Percentiles rank a stretch among this genome's conserved stretches.
Conservation (phyloP, 148 eudicot species). For the Dysphania ambrosioides region DNA sequence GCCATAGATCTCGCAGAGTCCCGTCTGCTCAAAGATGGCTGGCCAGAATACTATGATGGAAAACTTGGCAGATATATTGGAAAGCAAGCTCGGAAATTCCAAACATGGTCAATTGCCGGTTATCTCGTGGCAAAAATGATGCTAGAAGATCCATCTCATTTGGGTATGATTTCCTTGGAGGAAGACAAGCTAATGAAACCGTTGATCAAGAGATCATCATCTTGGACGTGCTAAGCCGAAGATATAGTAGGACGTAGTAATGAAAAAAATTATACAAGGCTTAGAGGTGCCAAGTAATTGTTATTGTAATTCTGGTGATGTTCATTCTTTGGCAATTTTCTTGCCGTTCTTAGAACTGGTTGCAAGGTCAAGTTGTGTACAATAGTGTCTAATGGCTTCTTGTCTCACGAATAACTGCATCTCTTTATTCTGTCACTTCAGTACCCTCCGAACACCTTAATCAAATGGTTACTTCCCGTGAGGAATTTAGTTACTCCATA, state of each 20-base stretch:
- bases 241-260: conserved; percentile 17
- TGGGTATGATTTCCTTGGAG: conserved; percentile 91
- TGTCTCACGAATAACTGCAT: conserved; percentile 26
- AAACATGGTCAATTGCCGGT: conserved; percentile 96
- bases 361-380: conserved; percentile 38
- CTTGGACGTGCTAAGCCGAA: conserved; percentile 72
- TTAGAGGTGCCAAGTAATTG: conserved; percentile 19
- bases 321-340: conserved; percentile 31
- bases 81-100: conserved; percentile 83
- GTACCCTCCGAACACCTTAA: conserved; percentile 11
- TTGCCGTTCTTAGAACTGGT: conserved; percentile 31
- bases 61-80: conserved; percentile 77
- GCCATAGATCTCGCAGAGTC: conserved; percentile 84
- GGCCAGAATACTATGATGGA: conserved; percentile 98
- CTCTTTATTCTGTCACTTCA: background rate
- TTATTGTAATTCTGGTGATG: conserved; percentile 20
- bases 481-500: background rate
- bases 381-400: conserved; percentile 29
- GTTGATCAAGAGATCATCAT: conserved; percentile 73
- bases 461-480: conserved; percentile 8
- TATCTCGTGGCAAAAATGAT: conserved; percentile 93
- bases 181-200: conserved; percentile 81
- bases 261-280: conserved; percentile 11
- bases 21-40: conserved; percentile 75
- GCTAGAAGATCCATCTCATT: conserved; percentile 94